phyloP scores from a whole-genome alignment of 352 stramenopile species.

The Phytophthora podocarpi region DNA sequence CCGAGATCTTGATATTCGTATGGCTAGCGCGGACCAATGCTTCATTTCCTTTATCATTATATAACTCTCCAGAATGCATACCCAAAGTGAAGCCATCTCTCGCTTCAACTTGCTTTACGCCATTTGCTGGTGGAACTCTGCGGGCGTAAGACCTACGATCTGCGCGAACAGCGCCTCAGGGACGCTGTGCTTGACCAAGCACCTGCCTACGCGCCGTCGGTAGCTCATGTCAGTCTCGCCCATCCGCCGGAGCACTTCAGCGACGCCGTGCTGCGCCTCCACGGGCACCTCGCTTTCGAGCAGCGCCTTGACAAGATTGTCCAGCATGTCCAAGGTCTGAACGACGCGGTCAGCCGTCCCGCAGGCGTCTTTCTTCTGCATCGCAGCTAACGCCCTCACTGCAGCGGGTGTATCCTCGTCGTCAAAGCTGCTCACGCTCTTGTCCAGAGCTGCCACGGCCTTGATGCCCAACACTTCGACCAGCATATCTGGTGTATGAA shows the following conservation, averaged over 20 bases:
- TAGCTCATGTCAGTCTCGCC: conserved; percentile 12
- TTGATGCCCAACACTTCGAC: conserved; percentile 62
- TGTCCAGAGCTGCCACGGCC: conserved; percentile 51
- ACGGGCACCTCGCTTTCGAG: conserved; percentile 20
- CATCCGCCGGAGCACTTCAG: conserved; percentile 33
- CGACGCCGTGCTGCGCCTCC: conserved; percentile 25
- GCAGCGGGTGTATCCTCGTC: conserved; percentile 53
- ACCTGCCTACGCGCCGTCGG: conserved; percentile 20
- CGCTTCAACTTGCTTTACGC: conserved; percentile 17
- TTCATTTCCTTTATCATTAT: conserved; percentile 30
- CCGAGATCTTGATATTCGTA: conserved; percentile 33
- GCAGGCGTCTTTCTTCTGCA: conserved; percentile 30
- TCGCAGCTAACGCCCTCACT: conserved; percentile 39
- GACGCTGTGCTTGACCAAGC: conserved; percentile 24
- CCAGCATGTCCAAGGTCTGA: conserved; percentile 59
- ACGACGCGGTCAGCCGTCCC: conserved; percentile 38
- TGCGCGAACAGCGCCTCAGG: conserved; percentile 16
- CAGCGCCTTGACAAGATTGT: conserved; percentile 47
- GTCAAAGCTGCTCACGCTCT: conserved; percentile 42
- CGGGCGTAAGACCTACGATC: conserved; percentile 16
- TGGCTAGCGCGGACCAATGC: not conserved
- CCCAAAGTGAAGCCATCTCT: conserved; percentile 2
- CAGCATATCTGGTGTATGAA: conserved; percentile 43
- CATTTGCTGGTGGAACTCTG: conserved; percentile 21
- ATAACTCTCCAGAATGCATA: conserved; percentile 31